Percentiles rank a stretch among this genome's conserved stretches.
Conservation (phyloP, 768 basidiomycete species). For the Pilatotrama ljubarskyi region DNA sequence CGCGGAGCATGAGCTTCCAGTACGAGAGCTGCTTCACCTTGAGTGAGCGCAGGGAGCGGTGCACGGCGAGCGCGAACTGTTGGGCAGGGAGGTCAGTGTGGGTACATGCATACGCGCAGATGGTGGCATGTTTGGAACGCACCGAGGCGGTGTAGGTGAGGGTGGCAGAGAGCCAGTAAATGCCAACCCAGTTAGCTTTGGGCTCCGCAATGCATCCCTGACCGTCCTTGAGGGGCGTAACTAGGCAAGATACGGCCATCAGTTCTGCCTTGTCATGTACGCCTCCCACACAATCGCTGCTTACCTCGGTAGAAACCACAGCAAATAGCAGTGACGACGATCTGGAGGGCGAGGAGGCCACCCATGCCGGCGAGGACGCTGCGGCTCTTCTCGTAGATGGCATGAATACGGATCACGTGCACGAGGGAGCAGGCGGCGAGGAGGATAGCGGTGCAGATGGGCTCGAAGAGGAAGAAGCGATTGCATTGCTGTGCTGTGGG, state of each 20-base stretch:
- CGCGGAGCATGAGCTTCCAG: constrained; percentile 90
- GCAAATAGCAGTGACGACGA: constrained; percentile 70
- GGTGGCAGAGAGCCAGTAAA: constrained; percentile 84
- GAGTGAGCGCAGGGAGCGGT: constrained; percentile 60
- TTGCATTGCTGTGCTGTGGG: constrained; percentile 49
- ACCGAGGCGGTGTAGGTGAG: constrained; percentile 71
- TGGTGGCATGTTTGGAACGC: constrained; percentile 27
- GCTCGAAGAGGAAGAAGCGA: constrained; percentile 81
- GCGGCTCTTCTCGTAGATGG: constrained; percentile 70
- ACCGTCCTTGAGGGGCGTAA: constrained; percentile 66
- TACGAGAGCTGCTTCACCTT: constrained; percentile 55
- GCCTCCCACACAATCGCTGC: constrained; percentile 24
- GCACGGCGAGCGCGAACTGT: constrained; percentile 61
- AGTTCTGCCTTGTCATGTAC: no score
- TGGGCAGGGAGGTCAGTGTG: neutral
- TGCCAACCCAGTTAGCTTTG: constrained; percentile 75
- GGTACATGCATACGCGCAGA: neutral
- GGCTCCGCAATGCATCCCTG: constrained; percentile 90
- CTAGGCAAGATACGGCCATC: constrained; percentile 34
- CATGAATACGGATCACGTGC: constrained; percentile 77
- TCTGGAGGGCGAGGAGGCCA: constrained; percentile 61
- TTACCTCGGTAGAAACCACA: constrained; percentile 78
- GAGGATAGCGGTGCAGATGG: constrained; percentile 80
- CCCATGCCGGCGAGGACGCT: constrained; percentile 57
- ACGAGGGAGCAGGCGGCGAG: constrained; percentile 71